Percentiles rank a stretch among this genome's conserved stretches.
phyloP scores from a whole-genome alignment of 768 basidiomycete genomes.

The Suillus subluteus region DNA sequence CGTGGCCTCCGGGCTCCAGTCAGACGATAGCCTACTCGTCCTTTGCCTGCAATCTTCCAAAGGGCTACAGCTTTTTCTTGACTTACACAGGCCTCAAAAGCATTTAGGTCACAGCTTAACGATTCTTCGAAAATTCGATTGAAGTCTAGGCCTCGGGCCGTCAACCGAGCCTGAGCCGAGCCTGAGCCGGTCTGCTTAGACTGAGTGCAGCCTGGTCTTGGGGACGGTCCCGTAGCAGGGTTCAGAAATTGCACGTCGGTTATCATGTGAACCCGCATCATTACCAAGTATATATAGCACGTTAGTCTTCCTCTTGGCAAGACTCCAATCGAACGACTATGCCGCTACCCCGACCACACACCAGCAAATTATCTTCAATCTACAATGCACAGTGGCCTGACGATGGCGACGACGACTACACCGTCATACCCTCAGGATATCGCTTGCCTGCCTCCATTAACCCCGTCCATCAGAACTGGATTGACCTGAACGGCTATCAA shows the following conservation, averaged over 20 bases:
- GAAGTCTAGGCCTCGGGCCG: background rate
- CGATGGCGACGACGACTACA: constrained; percentile 22
- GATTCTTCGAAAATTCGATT: background rate
- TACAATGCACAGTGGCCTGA: constrained; percentile 19
- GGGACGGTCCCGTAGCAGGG: background rate
- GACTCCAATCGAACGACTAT: background rate
- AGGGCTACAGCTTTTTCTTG: background rate
- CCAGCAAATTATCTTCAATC: constrained; percentile 30
- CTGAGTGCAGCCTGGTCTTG: background rate
- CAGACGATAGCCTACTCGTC: background rate
- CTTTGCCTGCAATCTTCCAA: background rate
- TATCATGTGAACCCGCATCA: background rate
- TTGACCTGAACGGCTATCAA: constrained; percentile 21
- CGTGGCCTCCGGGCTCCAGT: background rate
- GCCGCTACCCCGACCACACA: constrained; percentile 21
- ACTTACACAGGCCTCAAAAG: background rate
- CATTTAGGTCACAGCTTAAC: background rate
- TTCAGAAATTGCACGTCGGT: background rate
- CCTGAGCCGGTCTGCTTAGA: background rate
- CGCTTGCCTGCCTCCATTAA: constrained; percentile 15
- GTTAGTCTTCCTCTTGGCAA: too few species aligned
- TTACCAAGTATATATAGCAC: background rate
- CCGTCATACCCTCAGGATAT: constrained; percentile 28
- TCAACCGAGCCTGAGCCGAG: background rate
- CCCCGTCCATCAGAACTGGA: constrained; percentile 20